Base-by-base conservation (phyloP, 2,329 filamentous ascomycete species). In the Fusarium torulosum region DNA sequence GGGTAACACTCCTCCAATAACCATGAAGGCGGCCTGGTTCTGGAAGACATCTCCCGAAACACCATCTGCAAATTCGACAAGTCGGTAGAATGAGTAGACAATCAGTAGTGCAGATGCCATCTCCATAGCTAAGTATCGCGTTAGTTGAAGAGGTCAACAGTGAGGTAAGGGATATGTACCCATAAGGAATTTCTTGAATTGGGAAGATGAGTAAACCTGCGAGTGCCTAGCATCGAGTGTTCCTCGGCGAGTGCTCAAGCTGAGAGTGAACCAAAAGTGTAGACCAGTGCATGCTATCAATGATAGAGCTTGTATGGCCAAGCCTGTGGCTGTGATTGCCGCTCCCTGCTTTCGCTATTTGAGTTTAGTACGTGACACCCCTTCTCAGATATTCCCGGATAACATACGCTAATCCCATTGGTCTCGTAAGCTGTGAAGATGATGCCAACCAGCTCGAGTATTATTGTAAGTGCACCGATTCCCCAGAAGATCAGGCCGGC, bases 101-200 rank as follows among this genome's bases (percentile, higher is more conserved):
- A 84, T 67, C 23, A 84, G 74, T 29, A 84, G 72, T 6, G 70
- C 56, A 1, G 77, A 73, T 11, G 79, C 73, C 7, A 76, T 29
- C 56, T 83, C 80, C 45, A 79, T 69, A 35, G 74, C 82, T 84
- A 31, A 14, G 7, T 10, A 19, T 17, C 14, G 7, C 15, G 47
- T 74, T 35, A 75, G 62, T 38, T 11, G 41, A 7, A 23, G 9
- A 43, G 2, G 52, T 29, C 20, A 29, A 23, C 17, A 6, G 15
- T 14, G 11, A 37, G 4, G 13, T 11, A 41, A 10, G n/a, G 14
- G 7, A 8, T 72, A 19, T 79, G 63, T 78, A 86, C 84, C 77
- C 51, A 81, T 67, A 6, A 85, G 72, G 41, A 84, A 84, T 6
- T 74, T 72, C 52, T 75, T 81, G 67, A 85, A 86, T 7, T 74